Percentiles rank a stretch among this genome's conserved stretches.
Conservation (phyloP, 2,329 filamentous ascomycete genomes). For the Sporothrix variecibatus region DNA sequence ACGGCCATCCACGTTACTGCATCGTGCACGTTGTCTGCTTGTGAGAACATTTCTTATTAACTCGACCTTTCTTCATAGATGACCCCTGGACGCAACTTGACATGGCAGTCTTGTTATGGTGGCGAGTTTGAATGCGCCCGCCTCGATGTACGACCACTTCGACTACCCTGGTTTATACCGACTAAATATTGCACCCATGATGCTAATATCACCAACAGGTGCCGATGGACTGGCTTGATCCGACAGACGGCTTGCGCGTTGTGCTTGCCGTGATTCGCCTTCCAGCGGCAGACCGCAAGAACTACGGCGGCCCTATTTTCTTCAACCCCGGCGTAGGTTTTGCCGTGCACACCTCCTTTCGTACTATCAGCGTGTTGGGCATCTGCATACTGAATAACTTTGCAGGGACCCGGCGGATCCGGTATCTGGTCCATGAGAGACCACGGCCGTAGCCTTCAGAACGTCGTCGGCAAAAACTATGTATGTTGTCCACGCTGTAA, state of each 20-base stretch:
- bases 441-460: conserved; percentile 43
- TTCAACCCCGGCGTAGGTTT: conserved; percentile 43
- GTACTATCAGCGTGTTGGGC: no score
- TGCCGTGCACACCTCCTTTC: neutral
- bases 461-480: conserved; percentile 50
- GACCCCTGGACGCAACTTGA: conserved; percentile 37
- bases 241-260: conserved; percentile 39
- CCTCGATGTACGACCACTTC: conserved; percentile 34
- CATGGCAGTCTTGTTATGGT: conserved; percentile 42
- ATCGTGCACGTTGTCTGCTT: neutral
- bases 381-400: neutral
- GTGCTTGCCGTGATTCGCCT: conserved; percentile 44
- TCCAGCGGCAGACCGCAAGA: conserved; percentile 35
- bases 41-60: no score
- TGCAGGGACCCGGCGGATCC: conserved; percentile 52
- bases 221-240: conserved; percentile 46
- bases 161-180: no score
- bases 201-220: conserved; percentile 30
- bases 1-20: neutral
- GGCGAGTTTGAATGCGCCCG: conserved; percentile 42
- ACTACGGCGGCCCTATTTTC: conserved; percentile 42
- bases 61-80: conserved; percentile 30
- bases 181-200: no score
- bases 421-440: conserved; percentile 43
- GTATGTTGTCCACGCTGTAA: conserved; percentile 32